phyloP scores from a whole-genome alignment of 495 filamentous ascomycete genomes.

The Aspergillus diversus region DNA sequence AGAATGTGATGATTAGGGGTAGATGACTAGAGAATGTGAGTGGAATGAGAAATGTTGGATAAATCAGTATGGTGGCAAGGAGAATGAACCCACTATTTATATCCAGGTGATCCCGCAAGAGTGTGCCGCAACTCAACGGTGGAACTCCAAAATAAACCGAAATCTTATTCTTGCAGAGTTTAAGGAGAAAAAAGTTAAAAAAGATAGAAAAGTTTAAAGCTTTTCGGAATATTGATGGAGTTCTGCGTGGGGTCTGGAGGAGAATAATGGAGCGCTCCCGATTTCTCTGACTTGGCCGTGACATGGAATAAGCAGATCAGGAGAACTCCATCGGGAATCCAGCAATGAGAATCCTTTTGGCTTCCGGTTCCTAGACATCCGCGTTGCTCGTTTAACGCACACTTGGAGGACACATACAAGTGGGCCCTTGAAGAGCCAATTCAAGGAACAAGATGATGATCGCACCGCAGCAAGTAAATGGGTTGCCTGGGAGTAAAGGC shows the following conservation, averaged over 20 bases:
- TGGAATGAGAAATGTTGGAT: slow-evolving; percentile 8
- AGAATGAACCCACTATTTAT: slow-evolving; percentile 2
- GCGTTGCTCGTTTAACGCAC: background rate
- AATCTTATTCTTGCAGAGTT: slow-evolving; percentile 2
- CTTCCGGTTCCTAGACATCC: background rate
- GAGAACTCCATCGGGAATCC: background rate
- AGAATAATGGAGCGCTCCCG: background rate
- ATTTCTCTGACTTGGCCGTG: background rate
- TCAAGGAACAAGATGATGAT: background rate
- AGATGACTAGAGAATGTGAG: background rate
- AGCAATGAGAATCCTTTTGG: background rate
- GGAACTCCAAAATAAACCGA: background rate
- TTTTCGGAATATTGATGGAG: background rate
- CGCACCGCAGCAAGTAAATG: background rate
- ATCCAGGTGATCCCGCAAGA: slow-evolving; percentile 2
- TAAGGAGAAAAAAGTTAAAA: background rate
- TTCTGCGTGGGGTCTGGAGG: background rate
- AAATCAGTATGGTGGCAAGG: slow-evolving; percentile 12
- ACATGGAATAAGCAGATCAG: background rate
- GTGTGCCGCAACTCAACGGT: background rate
- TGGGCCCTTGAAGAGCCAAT: background rate
- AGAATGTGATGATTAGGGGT: slow-evolving; percentile 9
- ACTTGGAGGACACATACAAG: background rate
- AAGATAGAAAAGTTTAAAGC: background rate
- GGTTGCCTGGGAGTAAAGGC: background rate